Evolutionary conservation across 1,284 basidiomycete species (phyloP), one percentile per base, ranked within the genome.

Genomic region (Pseudozyma sp.): DNA sequence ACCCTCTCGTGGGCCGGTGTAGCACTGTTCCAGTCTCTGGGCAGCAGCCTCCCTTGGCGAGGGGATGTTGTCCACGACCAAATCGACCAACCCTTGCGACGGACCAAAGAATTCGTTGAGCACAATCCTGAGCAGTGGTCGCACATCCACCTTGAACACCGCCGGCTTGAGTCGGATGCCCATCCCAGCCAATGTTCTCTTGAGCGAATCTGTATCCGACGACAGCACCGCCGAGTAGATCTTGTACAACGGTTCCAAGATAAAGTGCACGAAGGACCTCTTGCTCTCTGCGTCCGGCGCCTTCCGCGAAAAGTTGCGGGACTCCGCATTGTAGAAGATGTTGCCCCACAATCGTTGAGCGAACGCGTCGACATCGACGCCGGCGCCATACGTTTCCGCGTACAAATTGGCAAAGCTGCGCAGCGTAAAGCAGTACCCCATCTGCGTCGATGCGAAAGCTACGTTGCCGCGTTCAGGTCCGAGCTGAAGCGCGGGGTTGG

Each of bases 141-240:
- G 88, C 8, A 96, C 94, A 84, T 99, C 97, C 91, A 98, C 96
- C 87, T 98, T 98, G 88, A 92, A 99, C 88, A 93, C 93, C 42
- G 94, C 88, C 0, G 94, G 92, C 86, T 96, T 97, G 75, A 99
- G 87, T 50, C 89, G 88, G 80, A 99, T 99, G 5, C 90, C 90
- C 39, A 99, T 88, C 14, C 88, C 87, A 7, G 87, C 87, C n/a
- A 99, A 87, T 1, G 95, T 98, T 55, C 88, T 88, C 82, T 91
- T 92, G 49, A 99, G 88, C 40, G 88, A 88, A 10, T 92, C 92
- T 0, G 92, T 92, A 78, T 98, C 94, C 83, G 94, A 92, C 76
- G 94, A 95, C 53, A 99, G 86, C 3, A 98, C 97, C 84, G 88
- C 88, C 66, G 92, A 94, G 86, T 99, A 99, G 37, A 99, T 88